phyloP scores from a whole-genome alignment of 495 filamentous ascomycete genomes.

The Sordaria brevicollis region DNA sequence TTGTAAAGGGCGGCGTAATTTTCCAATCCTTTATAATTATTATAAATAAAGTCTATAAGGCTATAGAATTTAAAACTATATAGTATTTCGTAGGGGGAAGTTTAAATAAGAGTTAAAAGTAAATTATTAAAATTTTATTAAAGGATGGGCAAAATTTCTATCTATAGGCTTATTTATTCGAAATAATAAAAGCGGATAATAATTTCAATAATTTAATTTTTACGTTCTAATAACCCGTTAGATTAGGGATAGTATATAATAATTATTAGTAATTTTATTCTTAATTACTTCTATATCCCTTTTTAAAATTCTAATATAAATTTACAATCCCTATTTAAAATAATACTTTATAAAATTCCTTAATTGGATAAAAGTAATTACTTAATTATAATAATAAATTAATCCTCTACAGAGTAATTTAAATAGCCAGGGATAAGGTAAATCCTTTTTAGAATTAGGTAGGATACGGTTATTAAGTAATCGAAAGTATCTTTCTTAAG shows the following conservation, averaged over 20 bases:
- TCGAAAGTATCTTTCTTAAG: no score
- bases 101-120: neutral
- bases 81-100: neutral
- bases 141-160: rapidly evolving
- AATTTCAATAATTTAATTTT: neutral
- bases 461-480: no score
- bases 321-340: neutral
- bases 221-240: neutral
- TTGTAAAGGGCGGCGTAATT: neutral
- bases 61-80: neutral
- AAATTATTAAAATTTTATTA: neutral
- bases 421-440: neutral
- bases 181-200: neutral
- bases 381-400: rapidly evolving
- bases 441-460: no score
- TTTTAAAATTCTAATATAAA: neutral
- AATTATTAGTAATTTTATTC: neutral
- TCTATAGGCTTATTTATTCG: neutral
- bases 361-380: neutral
- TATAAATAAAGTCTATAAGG: neutral
- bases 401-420: neutral
- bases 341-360: neutral
- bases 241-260: neutral
- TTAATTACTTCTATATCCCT: neutral
- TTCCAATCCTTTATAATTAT: neutral